phyloP scores from a whole-genome alignment of 2,329 filamentous ascomycete species.

The Claviceps cyperi region DNA sequence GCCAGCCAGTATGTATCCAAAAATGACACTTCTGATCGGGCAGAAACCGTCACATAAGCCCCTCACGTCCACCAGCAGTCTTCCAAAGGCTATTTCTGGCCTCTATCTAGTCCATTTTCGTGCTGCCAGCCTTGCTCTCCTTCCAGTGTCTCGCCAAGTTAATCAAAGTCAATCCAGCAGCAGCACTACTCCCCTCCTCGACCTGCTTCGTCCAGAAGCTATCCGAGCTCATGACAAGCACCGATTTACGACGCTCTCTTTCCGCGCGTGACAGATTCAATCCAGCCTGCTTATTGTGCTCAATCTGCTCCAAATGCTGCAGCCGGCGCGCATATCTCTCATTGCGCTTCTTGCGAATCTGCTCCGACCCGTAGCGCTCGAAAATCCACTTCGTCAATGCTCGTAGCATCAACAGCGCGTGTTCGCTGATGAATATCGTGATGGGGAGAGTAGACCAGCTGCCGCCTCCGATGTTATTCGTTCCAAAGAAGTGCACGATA shows the following conservation, averaged over 20 bases:
- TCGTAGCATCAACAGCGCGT: constrained; percentile 51
- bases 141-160: constrained; percentile 14
- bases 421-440: constrained; percentile 59
- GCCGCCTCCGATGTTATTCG: constrained; percentile 37
- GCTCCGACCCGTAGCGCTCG: constrained; percentile 23
- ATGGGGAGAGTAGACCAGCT: constrained; percentile 53
- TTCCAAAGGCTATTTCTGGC: too few relatives aligned
- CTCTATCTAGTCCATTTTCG: constrained; percentile 3
- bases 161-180: constrained; percentile 21
- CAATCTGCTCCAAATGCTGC: constrained; percentile 25
- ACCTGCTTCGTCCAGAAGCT: constrained; percentile 29
- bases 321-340: constrained; percentile 24
- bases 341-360: constrained; percentile 25
- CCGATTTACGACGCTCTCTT: constrained; percentile 23
- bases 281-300: constrained; percentile 21
- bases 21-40: too few relatives aligned
- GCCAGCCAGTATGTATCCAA: too few relatives aligned
- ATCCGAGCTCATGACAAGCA: constrained; percentile 18
- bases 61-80: too few relatives aligned
- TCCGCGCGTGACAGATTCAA: constrained; percentile 20
- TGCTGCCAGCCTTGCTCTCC: neutral
- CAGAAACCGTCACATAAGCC: too few relatives aligned
- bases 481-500: constrained; percentile 58
- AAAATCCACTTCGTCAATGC: constrained; percentile 22
- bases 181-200: constrained; percentile 22